Evolutionary conservation across 805 yeast species (phyloP).

Genomic region (Pichia ethanolica): DNA sequence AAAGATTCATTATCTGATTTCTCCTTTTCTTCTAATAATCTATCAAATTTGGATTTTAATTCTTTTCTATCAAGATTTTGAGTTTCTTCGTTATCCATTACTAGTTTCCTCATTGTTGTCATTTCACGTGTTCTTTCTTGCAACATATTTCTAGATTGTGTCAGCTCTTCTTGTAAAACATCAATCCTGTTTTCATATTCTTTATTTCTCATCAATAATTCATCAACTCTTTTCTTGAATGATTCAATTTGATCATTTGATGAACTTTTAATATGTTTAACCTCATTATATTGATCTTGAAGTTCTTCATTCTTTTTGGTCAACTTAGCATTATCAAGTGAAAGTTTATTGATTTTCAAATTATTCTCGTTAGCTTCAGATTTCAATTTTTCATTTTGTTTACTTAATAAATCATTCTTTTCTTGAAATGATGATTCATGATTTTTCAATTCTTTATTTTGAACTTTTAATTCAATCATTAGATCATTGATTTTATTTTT

Average conservation of each 20-base stretch:
- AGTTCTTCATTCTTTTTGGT: constrained; percentile 33
- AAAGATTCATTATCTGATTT: constrained; percentile 49
- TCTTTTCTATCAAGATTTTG: constrained; percentile 48
- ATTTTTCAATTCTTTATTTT: constrained; percentile 33
- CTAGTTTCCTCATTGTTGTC: constrained; percentile 57
- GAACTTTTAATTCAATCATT: constrained; percentile 33
- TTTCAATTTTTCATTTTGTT: constrained; percentile 34
- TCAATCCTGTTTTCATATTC: constrained; percentile 59
- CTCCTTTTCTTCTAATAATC: constrained; percentile 53
- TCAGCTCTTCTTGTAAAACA: constrained; percentile 72
- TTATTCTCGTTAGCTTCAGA: constrained; percentile 28
- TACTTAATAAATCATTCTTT: constrained; percentile 34
- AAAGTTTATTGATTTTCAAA: constrained; percentile 34
- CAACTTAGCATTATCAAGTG: constrained; percentile 36
- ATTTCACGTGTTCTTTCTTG: constrained; percentile 81
- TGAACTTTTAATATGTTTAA: constrained; percentile 22
- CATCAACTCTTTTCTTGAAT: constrained; percentile 64
- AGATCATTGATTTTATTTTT: constrained; percentile 33
- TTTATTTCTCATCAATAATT: constrained; percentile 53
- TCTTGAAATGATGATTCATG: constrained; percentile 30
- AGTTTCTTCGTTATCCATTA: constrained; percentile 61
- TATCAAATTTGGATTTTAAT: constrained; percentile 42
- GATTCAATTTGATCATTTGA: constrained; percentile 37
- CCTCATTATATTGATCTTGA: constrained; percentile 32
- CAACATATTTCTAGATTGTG: constrained; percentile 61